Base-by-base conservation (phyloP, 2,329 filamentous ascomycete genomes). In the Cladosporium sp. region DNA sequence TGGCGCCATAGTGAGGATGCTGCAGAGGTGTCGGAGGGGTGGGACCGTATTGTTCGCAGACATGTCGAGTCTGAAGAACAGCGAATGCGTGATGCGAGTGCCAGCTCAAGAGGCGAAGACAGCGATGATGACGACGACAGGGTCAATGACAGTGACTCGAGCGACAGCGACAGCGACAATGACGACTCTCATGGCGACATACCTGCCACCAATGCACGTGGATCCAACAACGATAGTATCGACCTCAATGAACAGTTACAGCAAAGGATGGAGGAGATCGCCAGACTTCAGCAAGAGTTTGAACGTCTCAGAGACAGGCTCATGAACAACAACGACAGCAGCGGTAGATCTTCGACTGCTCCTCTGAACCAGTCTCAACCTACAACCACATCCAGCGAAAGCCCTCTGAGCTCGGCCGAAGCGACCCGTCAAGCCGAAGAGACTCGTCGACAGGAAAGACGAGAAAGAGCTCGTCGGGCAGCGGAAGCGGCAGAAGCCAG, bases 1-100 rank as follows among this genome's bases (percentile, higher is more conserved):
- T 18, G 29, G 8, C 47, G 43, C 18, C 47, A 50, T 4, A 13
- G n/a, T 19, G 38, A 50, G 24, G 22, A n/a, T n/a, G 47, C 47
- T 6, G n/a, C 9, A 11, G 7, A 12, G 2, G 47, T 50, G 4
- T 41, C 39, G 3, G n/a, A 36, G 11, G 20, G 17, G 20, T 49
- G 47, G 47, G 41, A 30, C n/a, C 15, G 8, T 18, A 18, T 42
- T 12, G 27, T 49, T 3, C 43, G 37, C 15, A 42, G 27, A 18
- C 39, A 40, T 17, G n/a, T 18, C 17, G 24, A 24, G 6, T 13
- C 22, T 8, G 19, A 47, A 19, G 43, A 47, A 4, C 30, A 38
- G 6, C 20, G n/a, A 2, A 20, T 19, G 9, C 36, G 43, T 13
- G 43, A 47, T 8, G 37, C 43, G n/a, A 47, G 47, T 18, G 22